Evolutionary conservation across 1,139 yeast genomes (phyloP).

Genomic region (Scheffersomyces illinoinensis): DNA sequence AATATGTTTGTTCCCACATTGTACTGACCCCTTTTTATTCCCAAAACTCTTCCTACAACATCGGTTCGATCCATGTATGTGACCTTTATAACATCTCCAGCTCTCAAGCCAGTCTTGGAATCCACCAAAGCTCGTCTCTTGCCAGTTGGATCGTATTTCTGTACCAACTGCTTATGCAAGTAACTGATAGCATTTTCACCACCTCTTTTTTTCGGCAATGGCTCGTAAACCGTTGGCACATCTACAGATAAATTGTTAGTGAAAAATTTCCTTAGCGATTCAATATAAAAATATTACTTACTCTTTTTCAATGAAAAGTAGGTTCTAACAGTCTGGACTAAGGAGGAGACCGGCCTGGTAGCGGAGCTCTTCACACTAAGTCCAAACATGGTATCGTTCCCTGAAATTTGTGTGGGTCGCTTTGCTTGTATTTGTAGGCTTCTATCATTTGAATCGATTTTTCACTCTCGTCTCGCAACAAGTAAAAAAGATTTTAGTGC

Average conservation of each 20-base stretch:
- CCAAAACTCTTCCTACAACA: conserved; percentile 75
- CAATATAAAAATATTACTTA: conserved; percentile 12
- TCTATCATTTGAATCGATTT: background rate
- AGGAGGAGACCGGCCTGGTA: conserved; percentile 8
- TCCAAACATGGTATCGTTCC: conserved; percentile 16
- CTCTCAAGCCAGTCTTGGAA: conserved; percentile 52
- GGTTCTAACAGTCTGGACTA: conserved; percentile 18
- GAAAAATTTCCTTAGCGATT: background rate
- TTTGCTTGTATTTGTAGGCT: background rate
- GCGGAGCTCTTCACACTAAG: conserved; percentile 11
- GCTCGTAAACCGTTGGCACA: conserved; percentile 48
- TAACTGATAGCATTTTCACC: conserved; percentile 52
- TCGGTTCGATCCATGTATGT: conserved; percentile 69
- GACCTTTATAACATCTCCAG: conserved; percentile 83
- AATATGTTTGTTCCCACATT: conserved; percentile 71
- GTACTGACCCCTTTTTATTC: conserved; percentile 61
- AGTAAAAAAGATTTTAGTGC: conserved; percentile 3
- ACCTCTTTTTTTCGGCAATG: conserved; percentile 50
- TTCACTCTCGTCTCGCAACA: background rate
- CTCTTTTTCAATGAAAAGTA: conserved; percentile 21
- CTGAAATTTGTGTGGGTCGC: background rate
- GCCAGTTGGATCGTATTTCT: conserved; percentile 71
- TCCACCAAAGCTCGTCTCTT: conserved; percentile 66
- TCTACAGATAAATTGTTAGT: conserved; percentile 4
- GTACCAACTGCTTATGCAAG: conserved; percentile 50